Base-by-base conservation (phyloP, 1,284 basidiomycete species). In the Leccinum griseonigrum region DNA sequence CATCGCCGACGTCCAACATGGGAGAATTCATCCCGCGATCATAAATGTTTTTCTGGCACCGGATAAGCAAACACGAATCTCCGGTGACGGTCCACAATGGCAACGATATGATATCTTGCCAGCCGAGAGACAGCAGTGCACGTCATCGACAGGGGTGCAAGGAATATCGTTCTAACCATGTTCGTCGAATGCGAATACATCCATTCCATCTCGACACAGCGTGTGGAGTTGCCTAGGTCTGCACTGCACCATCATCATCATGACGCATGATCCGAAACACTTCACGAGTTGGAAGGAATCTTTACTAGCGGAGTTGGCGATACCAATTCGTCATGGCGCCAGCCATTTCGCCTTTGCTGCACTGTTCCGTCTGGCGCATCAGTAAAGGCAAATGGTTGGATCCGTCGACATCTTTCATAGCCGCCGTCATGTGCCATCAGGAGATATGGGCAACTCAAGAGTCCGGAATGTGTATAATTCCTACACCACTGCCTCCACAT, bases 71-170 rank as follows among this genome's bases (percentile, higher is more conserved):
- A 18, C 6, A 53, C 16, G 8, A 13, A 54, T 61, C 50, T 59
- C 57, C 63, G 61, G 46, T 22, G 46, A 48, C 46, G 10, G 46
- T 22, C 26, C 50, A 29, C 50, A 18, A 51, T 51, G 50, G n/a
- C 50, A 18, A 51, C 29, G 50, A 34, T 6, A 36, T 16, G 46
- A 48, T 34, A 53, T 18, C 46, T 3, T 29, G 50, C 18, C 46
- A 46, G 5, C 43, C 22, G 48, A 51, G 26, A 51, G 50, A 48
- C 46, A n/a, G 54, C 64, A 38, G 10, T 43, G 57, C 52, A 60
- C 53, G 48, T 65, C 68, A 67, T 70, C 57, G 68, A 64, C 59
- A 64, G 69, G 60, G 65, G 50, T 29, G 29, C 31, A 28, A 29
- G 22, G 3, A 14, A 22, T 4, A 26, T 55, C 43, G 3, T 34